phyloP scores from a whole-genome alignment of 371 early-diverging fungal species.

The Umbelopsis sp. region DNA sequence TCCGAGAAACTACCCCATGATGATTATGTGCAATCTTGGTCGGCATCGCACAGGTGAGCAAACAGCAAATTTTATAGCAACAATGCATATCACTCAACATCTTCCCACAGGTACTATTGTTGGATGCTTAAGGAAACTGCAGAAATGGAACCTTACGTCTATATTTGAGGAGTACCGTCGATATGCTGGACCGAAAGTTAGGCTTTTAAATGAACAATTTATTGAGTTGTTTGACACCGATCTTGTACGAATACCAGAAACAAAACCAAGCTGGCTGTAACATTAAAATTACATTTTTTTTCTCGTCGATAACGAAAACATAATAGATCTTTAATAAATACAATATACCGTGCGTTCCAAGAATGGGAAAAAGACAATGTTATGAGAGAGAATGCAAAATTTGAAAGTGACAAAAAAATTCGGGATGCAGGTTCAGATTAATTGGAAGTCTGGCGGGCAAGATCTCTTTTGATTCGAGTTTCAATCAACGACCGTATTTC shows the following conservation, averaged over 20 bases:
- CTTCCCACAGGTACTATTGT: slow-evolving; percentile 82
- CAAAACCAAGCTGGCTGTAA: slow-evolving; percentile 83
- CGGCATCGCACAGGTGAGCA: slow-evolving; percentile 91
- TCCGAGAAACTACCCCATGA: slow-evolving; percentile 91
- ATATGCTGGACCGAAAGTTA: slow-evolving; percentile 95
- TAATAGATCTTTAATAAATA: background rate
- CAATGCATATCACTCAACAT: background rate
- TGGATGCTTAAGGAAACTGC: slow-evolving; percentile 95
- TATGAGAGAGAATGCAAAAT: background rate
- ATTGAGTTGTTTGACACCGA: slow-evolving; percentile 97
- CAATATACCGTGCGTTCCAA: background rate
- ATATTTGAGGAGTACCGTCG: slow-evolving; percentile 97
- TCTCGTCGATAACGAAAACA: background rate
- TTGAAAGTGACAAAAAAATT: no score
- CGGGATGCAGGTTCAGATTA: background rate
- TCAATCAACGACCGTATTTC: slow-evolving; percentile 22
- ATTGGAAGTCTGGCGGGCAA: background rate
- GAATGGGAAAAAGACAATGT: background rate
- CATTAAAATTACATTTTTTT: background rate
- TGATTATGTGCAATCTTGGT: slow-evolving; percentile 97
- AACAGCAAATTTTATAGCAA: background rate
- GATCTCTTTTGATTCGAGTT: slow-evolving; percentile 9
- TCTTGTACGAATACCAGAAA: slow-evolving; percentile 81
- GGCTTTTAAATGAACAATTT: slow-evolving; percentile 91
- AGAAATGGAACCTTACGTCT: slow-evolving; percentile 95